Evolutionary conservation across 495 filamentous ascomycete genomes (phyloP).

Genomic region (Hyphodiscus hymeniophilus): DNA sequence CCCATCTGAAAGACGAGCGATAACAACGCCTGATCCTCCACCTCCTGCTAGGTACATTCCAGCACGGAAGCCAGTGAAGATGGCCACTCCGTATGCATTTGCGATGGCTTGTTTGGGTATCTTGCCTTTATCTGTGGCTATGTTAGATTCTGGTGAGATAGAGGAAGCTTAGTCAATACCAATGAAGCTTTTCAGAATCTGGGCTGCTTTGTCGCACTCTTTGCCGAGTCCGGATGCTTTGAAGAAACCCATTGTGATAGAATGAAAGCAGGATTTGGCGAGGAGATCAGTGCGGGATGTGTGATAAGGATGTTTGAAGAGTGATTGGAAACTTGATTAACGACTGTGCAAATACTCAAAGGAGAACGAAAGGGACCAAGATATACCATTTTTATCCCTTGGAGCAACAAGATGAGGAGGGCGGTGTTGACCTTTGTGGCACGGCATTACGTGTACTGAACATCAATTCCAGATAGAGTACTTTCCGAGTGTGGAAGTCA

Average conservation of each 20-base stretch:
- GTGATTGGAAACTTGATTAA: no score
- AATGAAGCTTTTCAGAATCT: slow-evolving; percentile 70
- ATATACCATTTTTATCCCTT: no score
- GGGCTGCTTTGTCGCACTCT: slow-evolving; percentile 74
- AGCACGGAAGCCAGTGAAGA: slow-evolving; percentile 86
- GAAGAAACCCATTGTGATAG: background rate
- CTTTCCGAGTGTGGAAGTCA: no score
- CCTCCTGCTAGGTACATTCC: slow-evolving; percentile 84
- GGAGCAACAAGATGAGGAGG: no score
- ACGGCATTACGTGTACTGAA: no score
- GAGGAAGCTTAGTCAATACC: slow-evolving; percentile 29
- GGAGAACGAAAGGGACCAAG: no score
- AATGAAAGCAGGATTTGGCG: background rate
- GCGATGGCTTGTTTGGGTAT: slow-evolving; percentile 72
- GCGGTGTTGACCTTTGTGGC: no score
- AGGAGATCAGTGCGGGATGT: no score
- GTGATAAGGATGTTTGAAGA: no score
- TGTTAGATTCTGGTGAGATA: slow-evolving; percentile 50
- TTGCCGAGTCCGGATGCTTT: background rate
- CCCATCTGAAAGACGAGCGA: slow-evolving; percentile 70
- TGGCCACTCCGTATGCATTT: slow-evolving; percentile 72
- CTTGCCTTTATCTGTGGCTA: slow-evolving; percentile 60
- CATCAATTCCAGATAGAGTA: no score
- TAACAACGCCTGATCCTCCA: slow-evolving; percentile 71
- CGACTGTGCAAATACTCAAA: no score